Evolutionary conservation across 2,329 filamentous ascomycete genomes (phyloP), one percentile per base, ranked within the genome.

Genomic region (Seiridium cupressi): DNA sequence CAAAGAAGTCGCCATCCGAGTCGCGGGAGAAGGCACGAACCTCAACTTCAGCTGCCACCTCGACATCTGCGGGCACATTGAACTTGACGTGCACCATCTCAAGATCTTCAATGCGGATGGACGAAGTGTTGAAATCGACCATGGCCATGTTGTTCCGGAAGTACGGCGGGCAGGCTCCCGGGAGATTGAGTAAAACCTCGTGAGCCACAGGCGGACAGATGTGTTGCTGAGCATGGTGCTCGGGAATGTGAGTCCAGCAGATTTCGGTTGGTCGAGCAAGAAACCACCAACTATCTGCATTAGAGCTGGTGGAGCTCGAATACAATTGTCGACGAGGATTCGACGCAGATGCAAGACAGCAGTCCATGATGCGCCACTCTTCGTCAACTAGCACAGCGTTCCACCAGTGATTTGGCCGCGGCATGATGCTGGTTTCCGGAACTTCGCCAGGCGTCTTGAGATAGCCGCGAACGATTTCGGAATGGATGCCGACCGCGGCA

Each of bases 391-490:
- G 79, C 18, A 98, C 92, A 0, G 92, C 89, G 68, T 99, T 99
- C 95, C 95, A 99, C 88, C 91, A 98, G 76, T 99, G 95, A 70
- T 99, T 99, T 0, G 94, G 84, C 36, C 89, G 87, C n/a, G 92
- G 91, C 73, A 94, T 86, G 60, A 89, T 89, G 63, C 90, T 91
- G 48, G 93, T 80, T 68, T 98, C 93, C 1, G 90, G 81, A 6
- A 89, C 79, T 69, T 98, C 95, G 0, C 94, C 94, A 0, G 95
- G 95, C 1, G 85, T 83, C 73, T 99, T 99, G 59, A 99, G 85
- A 70, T 95, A 98, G 0, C 95, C 95, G 61, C 89, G 87, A 11
- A 99, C 87, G 26, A 96, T 83, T 72, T 98, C 94, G 42, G 91
- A 92, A 65, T 92, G 89, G 42, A 99, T 83, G 4, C 94, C 93